A percentile compares a stretch with the other conserved stretches of the same genome.
phyloP scores from a whole-genome alignment of 2,329 filamentous ascomycete species.

The Mycosphaerella arachidis region DNA sequence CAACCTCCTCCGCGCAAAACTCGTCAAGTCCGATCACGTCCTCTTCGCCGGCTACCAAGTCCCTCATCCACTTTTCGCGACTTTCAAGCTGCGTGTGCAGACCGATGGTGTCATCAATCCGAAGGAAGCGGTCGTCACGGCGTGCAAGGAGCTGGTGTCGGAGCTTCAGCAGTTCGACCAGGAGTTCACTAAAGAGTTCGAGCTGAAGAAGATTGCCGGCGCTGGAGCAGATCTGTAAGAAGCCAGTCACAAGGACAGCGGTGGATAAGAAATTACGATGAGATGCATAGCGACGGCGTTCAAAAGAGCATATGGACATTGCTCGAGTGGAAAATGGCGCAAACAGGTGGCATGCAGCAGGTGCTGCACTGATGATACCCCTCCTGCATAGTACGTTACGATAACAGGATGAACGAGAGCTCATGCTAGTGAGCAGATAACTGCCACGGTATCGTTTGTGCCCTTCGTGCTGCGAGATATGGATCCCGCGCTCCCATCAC shows the following conservation, averaged over 20 bases:
- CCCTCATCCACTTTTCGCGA: slow-evolving; percentile 39
- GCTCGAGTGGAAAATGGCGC: slow-evolving; percentile 1
- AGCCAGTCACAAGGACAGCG: not conserved
- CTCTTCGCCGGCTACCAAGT: slow-evolving; percentile 89
- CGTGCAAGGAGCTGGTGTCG: slow-evolving; percentile 76
- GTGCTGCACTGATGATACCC: slow-evolving; percentile 9
- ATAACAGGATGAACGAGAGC: not conserved
- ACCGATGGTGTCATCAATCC: slow-evolving; percentile 85
- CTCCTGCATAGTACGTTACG: not conserved
- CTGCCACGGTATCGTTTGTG: not conserved
- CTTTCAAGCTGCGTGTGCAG: slow-evolving; percentile 71
- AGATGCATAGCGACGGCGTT: slow-evolving; percentile 25
- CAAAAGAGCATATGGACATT: not conserved
- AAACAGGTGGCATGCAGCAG: slow-evolving; percentile 2
- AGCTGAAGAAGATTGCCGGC: slow-evolving; percentile 73
- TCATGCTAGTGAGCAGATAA: not conserved
- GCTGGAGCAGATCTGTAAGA: slow-evolving; percentile 25
- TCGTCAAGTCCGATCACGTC: slow-evolving; percentile 79
- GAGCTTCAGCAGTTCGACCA: slow-evolving; percentile 75
- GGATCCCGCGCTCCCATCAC: too few species aligned
- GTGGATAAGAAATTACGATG: slow-evolving; percentile 1
- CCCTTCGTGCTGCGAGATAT: too few species aligned
- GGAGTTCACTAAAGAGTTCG: slow-evolving; percentile 89
- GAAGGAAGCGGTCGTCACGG: slow-evolving; percentile 78
- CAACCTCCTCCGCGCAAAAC: slow-evolving; percentile 80